Evolutionary conservation across 192 early-diverging fungal species (phyloP), one percentile per base, ranked within the genome.

Genomic region (Gorgonomyces haynaldii): DNA sequence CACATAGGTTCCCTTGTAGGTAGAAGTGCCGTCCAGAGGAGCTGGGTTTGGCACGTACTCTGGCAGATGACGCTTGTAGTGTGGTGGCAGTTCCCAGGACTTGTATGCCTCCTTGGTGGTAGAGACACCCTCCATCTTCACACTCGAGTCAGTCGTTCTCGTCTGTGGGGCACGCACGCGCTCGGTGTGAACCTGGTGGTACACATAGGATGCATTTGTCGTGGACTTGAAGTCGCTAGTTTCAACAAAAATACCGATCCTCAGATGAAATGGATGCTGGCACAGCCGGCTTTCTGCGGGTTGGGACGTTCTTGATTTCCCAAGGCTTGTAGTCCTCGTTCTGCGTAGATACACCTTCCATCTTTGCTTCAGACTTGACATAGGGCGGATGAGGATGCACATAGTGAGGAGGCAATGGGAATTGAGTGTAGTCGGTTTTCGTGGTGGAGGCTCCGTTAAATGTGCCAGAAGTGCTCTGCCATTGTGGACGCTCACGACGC

Each of bases 171-270:
- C 42, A 21, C 34, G 22, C 22, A 54, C 31, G 1, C 34, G 16
- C 29, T 36, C 38, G 17, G 44, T 27, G 29, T 41, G 38, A 17
- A 53, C 22, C 30, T 54, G 46, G 32, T 66, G 65, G 16, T 44
- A 58, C 7, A 57, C 50, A 35, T 71, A 71, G 6, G 69, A 46
- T 0, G 69, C 61, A 15, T 53, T 37, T 6, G 57, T 61, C 4
- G 69, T 71, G 15, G 64, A 66, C 41, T 58, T 61, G 44, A 66
- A 71, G 35, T 71, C 69, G 13, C 69, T 70, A 32, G 0, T 8
- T n/a, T 36, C 21, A 49, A 25, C 9, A 6, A 36, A 36, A 20
- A 45, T 52, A 66, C 64, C 64, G 27, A 37, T 66, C 61, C 49
- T 66, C 64, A 21, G 45, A 15, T 37, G 52, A 50, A 51, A 52